Evolutionary conservation across 1,284 basidiomycete species (phyloP).

Genomic region (Paramarasmius palmivorus): DNA sequence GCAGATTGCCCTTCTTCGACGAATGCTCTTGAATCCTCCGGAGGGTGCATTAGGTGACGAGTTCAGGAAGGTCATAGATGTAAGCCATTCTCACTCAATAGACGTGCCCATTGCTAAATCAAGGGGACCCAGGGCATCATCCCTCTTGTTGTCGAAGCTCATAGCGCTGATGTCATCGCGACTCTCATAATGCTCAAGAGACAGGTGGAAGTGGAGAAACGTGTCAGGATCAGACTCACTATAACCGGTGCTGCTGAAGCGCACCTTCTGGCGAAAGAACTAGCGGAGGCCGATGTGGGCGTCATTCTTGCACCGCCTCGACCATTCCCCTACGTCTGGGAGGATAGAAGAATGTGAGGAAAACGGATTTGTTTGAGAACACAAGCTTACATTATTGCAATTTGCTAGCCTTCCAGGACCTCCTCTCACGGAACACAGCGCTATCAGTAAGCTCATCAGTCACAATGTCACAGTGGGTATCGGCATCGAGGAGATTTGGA

Average conservation of each 20-base stretch:
- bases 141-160: slow-evolving; percentile 57
- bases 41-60: slow-evolving; percentile 48
- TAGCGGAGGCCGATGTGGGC: slow-evolving; percentile 71
- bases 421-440: slow-evolving; percentile 60
- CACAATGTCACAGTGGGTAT: slow-evolving; percentile 73
- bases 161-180: slow-evolving; percentile 72
- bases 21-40: slow-evolving; percentile 52
- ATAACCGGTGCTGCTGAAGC: slow-evolving; percentile 76
- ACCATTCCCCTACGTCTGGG: slow-evolving; percentile 62
- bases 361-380: slow-evolving; percentile 14
- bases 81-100: slow-evolving; percentile 22
- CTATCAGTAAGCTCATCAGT: slow-evolving; percentile 51
- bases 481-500: slow-evolving; percentile 60
- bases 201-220: slow-evolving; percentile 57
- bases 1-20: slow-evolving; percentile 64
- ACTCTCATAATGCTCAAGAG: slow-evolving; percentile 75
- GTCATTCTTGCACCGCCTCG: slow-evolving; percentile 68
- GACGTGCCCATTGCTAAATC: not conserved
- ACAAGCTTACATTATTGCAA: slow-evolving; percentile 24
- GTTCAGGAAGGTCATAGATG: slow-evolving; percentile 53
- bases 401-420: slow-evolving; percentile 61
- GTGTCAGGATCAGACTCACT: slow-evolving; percentile 50
- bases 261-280: slow-evolving; percentile 72
- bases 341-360: slow-evolving; percentile 48
- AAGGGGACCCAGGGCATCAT: slow-evolving; percentile 36